A percentile compares a stretch with the other conserved stretches of the same genome.
Conservation (phyloP, 257 asterid species). For the Jacaranda copaia region DNA sequence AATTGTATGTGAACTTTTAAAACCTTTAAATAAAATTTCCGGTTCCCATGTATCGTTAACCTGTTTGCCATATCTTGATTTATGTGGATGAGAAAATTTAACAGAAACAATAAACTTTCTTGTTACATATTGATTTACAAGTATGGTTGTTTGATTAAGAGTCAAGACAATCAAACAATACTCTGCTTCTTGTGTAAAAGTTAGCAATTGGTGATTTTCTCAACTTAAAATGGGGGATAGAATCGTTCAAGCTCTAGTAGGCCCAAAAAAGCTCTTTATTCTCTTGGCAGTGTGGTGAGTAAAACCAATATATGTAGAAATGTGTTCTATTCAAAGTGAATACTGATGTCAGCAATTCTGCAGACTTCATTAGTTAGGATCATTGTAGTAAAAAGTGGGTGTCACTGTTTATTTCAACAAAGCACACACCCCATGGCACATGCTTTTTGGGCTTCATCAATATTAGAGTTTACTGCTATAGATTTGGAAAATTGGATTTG, state of each 20-base stretch:
- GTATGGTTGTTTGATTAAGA: not conserved
- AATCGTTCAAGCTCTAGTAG: not conserved
- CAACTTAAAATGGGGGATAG: slow-evolving; percentile 1
- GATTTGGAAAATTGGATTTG: too few species aligned
- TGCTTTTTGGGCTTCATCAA: too few species aligned
- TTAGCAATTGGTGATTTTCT: not conserved
- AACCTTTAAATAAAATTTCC: not conserved
- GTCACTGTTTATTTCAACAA: too few species aligned
- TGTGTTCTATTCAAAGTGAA: not conserved
- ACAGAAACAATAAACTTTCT: slow-evolving; percentile 5
- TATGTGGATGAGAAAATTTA: slow-evolving; percentile 8
- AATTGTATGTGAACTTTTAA: not conserved
- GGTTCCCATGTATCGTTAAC: slow-evolving; percentile 7
- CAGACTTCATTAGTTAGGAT: not conserved
- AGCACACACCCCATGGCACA: too few species aligned
- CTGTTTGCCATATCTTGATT: slow-evolving; percentile 9
- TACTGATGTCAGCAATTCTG: not conserved
- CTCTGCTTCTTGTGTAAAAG: not conserved
- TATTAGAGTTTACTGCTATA: too few species aligned
- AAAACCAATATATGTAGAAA: not conserved
- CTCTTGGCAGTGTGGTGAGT: slow-evolving; percentile 14
- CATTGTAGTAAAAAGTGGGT: too few species aligned
- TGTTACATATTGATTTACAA: not conserved
- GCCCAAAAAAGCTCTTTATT: not conserved
- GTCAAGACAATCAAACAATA: not conserved